phyloP scores from a whole-genome alignment of 352 stramenopile genomes.

The Pythium myriotylum region DNA sequence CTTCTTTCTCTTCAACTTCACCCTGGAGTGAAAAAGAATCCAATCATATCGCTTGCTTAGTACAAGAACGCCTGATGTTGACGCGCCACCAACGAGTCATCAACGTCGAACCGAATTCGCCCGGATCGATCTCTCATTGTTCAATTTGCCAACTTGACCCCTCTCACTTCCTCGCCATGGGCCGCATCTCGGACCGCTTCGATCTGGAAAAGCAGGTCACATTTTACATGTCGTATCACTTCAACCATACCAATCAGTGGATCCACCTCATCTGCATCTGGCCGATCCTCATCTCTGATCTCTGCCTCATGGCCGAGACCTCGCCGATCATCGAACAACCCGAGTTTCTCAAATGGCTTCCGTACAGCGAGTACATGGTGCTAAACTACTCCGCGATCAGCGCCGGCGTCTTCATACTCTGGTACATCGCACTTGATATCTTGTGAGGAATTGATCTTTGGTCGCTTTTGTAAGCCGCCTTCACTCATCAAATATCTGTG shows the following conservation, averaged over 20 bases:
- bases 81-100: too few relatives aligned
- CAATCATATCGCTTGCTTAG: too few relatives aligned
- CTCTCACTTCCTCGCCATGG: slow-evolving; percentile 18
- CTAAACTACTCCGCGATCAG: slow-evolving; percentile 41
- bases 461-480: neutral
- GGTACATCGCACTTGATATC: slow-evolving; percentile 51
- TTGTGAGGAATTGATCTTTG: slow-evolving; percentile 26
- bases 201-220: slow-evolving; percentile 62
- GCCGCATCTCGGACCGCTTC: slow-evolving; percentile 46
- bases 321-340: slow-evolving; percentile 28
- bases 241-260: slow-evolving; percentile 59
- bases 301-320: slow-evolving; percentile 44
- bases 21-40: too few relatives aligned
- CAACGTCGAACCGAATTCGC: too few relatives aligned
- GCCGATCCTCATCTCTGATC: slow-evolving; percentile 55
- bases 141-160: slow-evolving; percentile 3
- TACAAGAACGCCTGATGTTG: too few relatives aligned
- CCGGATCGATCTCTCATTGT: too few relatives aligned
- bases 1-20: too few relatives aligned
- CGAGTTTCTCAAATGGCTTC: slow-evolving; percentile 25
- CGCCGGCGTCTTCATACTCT: slow-evolving; percentile 46
- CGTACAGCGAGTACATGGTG: slow-evolving; percentile 40
- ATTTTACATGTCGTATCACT: slow-evolving; percentile 73
- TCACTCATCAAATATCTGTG: too few relatives aligned
- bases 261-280: slow-evolving; percentile 72